Evolutionary conservation across 169 alveolate species (phyloP).

Genomic region (Miamiensis avidus): DNA sequence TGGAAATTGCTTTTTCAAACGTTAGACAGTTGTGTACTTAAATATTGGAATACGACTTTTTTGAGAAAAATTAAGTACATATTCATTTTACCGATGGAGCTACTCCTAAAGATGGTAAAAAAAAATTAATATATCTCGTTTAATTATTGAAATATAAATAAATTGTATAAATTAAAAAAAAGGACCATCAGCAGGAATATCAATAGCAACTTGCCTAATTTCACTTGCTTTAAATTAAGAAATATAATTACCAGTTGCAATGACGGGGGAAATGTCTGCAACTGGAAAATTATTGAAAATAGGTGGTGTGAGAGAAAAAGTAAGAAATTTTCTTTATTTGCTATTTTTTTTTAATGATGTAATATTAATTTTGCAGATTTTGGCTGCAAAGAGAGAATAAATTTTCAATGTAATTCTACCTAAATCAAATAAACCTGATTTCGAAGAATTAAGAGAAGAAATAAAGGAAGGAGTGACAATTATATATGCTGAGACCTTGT

Average conservation of each 20-base stretch:
- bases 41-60: conserved; percentile 22
- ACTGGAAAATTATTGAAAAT: conserved; percentile 65
- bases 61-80: conserved; percentile 44
- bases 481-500: background rate
- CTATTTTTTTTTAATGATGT: background rate
- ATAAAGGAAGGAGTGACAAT: background rate
- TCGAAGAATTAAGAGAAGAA: background rate
- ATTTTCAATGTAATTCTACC: background rate
- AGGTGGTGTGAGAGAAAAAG: conserved; percentile 69
- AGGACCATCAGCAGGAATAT: conserved; percentile 64
- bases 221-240: conserved; percentile 55
- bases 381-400: background rate
- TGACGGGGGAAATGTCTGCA: conserved; percentile 71
- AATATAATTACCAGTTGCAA: conserved; percentile 41
- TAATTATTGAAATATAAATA: background rate
- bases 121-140: no score
- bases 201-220: conserved; percentile 62
- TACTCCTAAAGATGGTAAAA: conserved; percentile 64
- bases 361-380: background rate
- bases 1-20: conserved; percentile 56
- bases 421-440: background rate
- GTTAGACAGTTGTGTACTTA: conserved; percentile 52
- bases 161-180: no score
- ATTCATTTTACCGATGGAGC: conserved; percentile 76
- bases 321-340: background rate